Conservation (phyloP, 352 stramenopile genomes). For the Blastocystis sp. region DNA sequence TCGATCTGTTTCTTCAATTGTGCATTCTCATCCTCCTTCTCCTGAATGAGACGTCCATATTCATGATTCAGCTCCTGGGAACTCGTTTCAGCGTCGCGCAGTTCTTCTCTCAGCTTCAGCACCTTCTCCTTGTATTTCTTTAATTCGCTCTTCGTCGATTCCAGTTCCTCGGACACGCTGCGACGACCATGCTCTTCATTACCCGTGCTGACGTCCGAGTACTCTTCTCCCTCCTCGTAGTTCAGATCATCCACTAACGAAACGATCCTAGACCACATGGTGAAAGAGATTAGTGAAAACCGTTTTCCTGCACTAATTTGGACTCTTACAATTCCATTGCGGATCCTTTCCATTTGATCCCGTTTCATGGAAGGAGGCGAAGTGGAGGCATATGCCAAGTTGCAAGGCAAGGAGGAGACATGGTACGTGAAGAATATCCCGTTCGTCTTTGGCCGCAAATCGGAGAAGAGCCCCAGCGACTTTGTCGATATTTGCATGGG, state of each 20-base stretch:
- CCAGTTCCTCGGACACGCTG: background rate
- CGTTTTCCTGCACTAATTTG: conserved; percentile 12
- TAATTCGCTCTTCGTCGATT: background rate
- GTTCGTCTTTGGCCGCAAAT: conserved; percentile 42
- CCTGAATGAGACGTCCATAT: conserved; percentile 47
- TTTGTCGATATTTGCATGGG: conserved; percentile 61
- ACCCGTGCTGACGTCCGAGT: background rate
- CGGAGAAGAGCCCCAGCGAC: conserved; percentile 19
- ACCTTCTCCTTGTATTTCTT: conserved; percentile 52
- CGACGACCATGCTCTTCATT: background rate
- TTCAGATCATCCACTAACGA: conserved; percentile 63
- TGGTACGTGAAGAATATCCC: conserved; percentile 9
- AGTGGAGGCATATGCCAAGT: conserved; percentile 16
- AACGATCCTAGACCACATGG: conserved; percentile 64
- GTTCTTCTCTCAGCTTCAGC: conserved; percentile 44
- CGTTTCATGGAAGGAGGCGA: conserved; percentile 1
- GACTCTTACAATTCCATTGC: background rate
- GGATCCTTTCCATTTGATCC: background rate
- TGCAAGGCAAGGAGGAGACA: conserved; percentile 1
- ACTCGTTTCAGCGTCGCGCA: conserved; percentile 59
- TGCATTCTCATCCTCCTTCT: conserved; percentile 20
- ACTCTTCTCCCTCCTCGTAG: conserved; percentile 37
- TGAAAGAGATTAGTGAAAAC: conserved; percentile 14
- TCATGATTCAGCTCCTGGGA: conserved; percentile 50
- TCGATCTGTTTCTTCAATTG: conserved; percentile 21